These are phyloP conservation scores for Thermothelomyces thermophilus DNA, from an alignment of 2,329 filamentous ascomycete genomes.

Conservation along the genomic window DNA sequence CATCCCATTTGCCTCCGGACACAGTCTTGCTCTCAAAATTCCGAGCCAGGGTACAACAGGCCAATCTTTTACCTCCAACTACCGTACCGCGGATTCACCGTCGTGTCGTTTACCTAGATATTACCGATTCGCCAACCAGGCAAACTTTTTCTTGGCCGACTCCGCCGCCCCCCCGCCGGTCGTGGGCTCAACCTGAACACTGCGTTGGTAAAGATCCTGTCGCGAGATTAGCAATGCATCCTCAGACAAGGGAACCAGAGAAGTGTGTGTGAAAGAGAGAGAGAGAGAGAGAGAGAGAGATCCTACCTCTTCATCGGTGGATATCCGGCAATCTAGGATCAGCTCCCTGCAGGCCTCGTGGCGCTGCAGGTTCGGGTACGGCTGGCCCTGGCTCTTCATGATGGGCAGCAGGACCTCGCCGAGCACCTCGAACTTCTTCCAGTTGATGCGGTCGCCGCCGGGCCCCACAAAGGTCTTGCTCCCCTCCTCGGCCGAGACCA, in stretches of 20 bases:
- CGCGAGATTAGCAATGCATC: conserved; percentile 10
- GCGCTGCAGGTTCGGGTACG: conserved; percentile 65
- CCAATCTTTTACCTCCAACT: too few relatives aligned
- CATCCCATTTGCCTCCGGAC: not conserved
- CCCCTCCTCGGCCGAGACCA: conserved; percentile 87
- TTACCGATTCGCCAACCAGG: conserved; percentile 51
- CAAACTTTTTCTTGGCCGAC: conserved; percentile 56
- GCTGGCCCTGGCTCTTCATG: conserved; percentile 81
- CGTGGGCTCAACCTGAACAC: conserved; percentile 50
- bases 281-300: not conserved
- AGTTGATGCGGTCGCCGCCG: conserved; percentile 74
- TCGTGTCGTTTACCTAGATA: not conserved
- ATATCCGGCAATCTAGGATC: conserved; percentile 74
- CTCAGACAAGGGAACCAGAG: too few relatives aligned
- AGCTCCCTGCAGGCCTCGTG: conserved; percentile 67
- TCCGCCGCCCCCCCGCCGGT: conserved; percentile 40
- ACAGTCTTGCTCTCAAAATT: too few relatives aligned
- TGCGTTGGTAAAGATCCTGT: conserved; percentile 59
- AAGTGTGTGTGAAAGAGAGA: too few relatives aligned
- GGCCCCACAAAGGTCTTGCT: conserved; percentile 81
- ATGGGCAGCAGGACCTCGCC: conserved; percentile 86
- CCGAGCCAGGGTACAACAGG: too few relatives aligned
- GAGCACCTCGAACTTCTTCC: conserved; percentile 96
- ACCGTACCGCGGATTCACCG: too few relatives aligned
- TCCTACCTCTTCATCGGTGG: conserved; percentile 81